Percentiles rank a stretch among this genome's conserved stretches.
These are phyloP conservation scores for Echeveria elegans DNA, from an alignment of 164 flowering plant species.

Conservation along the genomic window DNA sequence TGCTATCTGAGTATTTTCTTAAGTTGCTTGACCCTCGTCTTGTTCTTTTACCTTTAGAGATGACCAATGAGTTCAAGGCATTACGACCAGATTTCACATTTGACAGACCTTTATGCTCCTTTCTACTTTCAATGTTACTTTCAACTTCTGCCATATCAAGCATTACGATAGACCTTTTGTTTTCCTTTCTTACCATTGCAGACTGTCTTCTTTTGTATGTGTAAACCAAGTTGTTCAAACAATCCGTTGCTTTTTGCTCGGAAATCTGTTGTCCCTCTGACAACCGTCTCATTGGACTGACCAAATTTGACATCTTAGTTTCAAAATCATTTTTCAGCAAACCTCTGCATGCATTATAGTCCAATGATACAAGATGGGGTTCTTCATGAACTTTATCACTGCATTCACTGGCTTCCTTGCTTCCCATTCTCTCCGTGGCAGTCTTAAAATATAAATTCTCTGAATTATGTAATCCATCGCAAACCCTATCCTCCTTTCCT, in stretches of 20 bases:
- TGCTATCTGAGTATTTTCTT: slow-evolving; percentile 2
- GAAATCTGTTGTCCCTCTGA: neutral
- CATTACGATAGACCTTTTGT: neutral
- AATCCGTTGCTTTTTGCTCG: neutral
- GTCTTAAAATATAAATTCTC: slow-evolving; percentile 5
- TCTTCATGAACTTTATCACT: too few species aligned
- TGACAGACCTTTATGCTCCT: slow-evolving; percentile 10
- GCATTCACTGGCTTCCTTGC: neutral
- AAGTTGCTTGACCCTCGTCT: slow-evolving; percentile 8
- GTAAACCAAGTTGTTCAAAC: too few species aligned
- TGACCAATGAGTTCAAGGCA: slow-evolving; percentile 15
- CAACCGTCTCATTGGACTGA: slow-evolving; percentile 9
- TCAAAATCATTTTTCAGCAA: neutral
- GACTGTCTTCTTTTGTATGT: slow-evolving; percentile 7
- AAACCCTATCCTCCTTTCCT: neutral
- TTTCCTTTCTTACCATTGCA: neutral
- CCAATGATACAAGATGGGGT: too few species aligned
- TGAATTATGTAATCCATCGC: neutral
- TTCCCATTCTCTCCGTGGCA: slow-evolving; percentile 12
- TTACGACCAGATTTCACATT: slow-evolving; percentile 8
- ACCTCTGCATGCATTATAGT: neutral
- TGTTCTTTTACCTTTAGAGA: slow-evolving; percentile 43
- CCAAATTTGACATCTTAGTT: neutral
- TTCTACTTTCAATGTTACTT: slow-evolving; percentile 12
- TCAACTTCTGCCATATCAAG: slow-evolving; percentile 9